Evolutionary conservation across 2,329 filamentous ascomycete genomes (phyloP), one percentile per base, ranked within the genome.

Genomic region (Dactylellina drechsleri): DNA sequence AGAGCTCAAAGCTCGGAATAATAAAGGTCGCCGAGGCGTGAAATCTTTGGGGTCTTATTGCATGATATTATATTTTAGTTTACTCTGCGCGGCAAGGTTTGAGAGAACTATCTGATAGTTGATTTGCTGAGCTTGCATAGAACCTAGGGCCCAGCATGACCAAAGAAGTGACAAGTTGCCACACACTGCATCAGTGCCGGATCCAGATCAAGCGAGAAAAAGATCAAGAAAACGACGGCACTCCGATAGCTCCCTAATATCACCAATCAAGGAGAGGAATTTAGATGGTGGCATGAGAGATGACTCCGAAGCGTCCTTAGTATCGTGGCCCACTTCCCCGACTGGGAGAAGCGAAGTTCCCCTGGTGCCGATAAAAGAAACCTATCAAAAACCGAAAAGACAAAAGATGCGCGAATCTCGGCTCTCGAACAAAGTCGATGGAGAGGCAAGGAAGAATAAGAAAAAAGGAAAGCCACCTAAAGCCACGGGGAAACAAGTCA

Each of bases 391-490:
- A 43, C 65, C 45, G 3, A 62, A 68, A 50, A 58, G 71, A 57
- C 59, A 75, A 52, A 75, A 68, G 53, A 75, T 75, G 71, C 71
- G 62, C 56, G 64, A 75, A 54, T 65, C 57, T 75, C 71, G 71
- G 68, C 68, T 65, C 28, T 43, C 16, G 23, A 18, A 58, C n/a
- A 74, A 74, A 67, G 13, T 23, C 18, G 43, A 47, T 20, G 57
- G 28, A 28, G 16, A 53, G 43, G 20, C 18, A 18, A 49, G 10
- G 5, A 62, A 43, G 18, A 40, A 36, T 26, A 23, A 28, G 52
- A 65, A 75, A 68, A 75, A 65, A 53, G 64, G 68, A 75, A 68
- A 31, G 16, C 16, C 23, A 4, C 40, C 47, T 15, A 56, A 62
- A 20, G 40, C 64, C 20, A 57, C 20, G 31, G 45, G 15, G 47